Conservation (phyloP, 2,329 filamentous ascomycete genomes). For the Elsinoe perseae region DNA sequence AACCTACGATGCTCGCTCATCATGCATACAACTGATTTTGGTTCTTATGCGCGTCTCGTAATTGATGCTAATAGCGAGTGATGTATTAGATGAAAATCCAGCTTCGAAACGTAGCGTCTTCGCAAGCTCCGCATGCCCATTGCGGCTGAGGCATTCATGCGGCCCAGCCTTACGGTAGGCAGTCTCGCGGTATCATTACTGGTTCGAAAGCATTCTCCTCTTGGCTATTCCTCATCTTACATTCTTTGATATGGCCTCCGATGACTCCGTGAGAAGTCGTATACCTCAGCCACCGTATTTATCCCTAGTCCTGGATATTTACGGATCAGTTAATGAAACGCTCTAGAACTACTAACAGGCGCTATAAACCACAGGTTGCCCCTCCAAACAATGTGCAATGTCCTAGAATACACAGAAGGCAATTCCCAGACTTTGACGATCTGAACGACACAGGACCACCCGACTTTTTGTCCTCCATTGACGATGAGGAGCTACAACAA, state of each 20-base stretch:
- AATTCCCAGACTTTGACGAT: neutral
- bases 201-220: too few species aligned
- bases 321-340: neutral
- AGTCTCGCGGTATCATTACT: too few species aligned
- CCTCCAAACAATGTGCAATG: neutral
- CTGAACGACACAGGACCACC: neutral
- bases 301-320: neutral
- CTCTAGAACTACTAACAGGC: neutral
- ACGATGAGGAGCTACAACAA: conserved; percentile 18
- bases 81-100: too few species aligned
- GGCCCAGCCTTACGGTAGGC: too few species aligned
- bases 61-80: too few species aligned
- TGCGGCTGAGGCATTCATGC: too few species aligned
- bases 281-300: neutral
- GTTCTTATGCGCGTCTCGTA: too few species aligned
- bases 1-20: too few species aligned
- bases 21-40: too few species aligned
- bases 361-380: neutral
- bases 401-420: neutral
- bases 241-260: neutral
- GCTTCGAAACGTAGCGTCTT: too few species aligned
- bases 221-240: neutral
- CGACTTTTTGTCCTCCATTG: conserved; percentile 4
- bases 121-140: too few species aligned
- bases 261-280: neutral